Conservation (phyloP, 164 flowering plant species). For the Chimonanthus salicifolius region DNA sequence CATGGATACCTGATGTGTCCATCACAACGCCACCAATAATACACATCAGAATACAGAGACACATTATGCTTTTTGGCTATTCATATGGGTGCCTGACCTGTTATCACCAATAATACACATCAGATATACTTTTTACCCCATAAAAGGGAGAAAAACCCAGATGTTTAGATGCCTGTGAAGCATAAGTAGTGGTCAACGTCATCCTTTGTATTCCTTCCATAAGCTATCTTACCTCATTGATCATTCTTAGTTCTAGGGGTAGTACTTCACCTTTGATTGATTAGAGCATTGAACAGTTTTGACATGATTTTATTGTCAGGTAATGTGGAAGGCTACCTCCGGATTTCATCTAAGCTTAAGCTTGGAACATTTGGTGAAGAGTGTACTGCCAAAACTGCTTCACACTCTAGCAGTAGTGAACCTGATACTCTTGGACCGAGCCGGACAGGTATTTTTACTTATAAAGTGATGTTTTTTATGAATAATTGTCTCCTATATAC, state of each 20-base stretch:
- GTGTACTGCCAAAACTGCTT: conserved; percentile 16
- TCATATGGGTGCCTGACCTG: too few species aligned
- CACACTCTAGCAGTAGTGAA: conserved; percentile 35
- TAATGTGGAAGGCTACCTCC: conserved; percentile 61
- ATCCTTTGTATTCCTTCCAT: not conserved
- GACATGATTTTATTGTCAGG: conserved; percentile 35
- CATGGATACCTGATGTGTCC: too few species aligned
- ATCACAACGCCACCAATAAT: too few species aligned
- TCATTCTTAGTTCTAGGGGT: not conserved
- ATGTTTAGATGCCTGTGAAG: too few species aligned
- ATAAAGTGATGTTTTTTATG: not conserved
- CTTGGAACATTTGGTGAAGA: conserved; percentile 61
- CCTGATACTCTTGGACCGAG: conserved; percentile 42
- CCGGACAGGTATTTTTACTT: conserved; percentile 49
- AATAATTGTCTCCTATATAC: too few species aligned
- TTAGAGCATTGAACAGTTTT: conserved; percentile 5
- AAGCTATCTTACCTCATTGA: not conserved
- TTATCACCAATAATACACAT: too few species aligned
- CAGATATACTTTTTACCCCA: too few species aligned
- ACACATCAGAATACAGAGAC: too few species aligned
- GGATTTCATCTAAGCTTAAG: conserved; percentile 80
- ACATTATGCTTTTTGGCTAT: too few species aligned
- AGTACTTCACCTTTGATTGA: not conserved
- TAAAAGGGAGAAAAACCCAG: too few species aligned
- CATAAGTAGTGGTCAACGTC: too few species aligned